Conservation (phyloP, 2,329 filamentous ascomycete genomes). For the Fusarium veterinarium region DNA sequence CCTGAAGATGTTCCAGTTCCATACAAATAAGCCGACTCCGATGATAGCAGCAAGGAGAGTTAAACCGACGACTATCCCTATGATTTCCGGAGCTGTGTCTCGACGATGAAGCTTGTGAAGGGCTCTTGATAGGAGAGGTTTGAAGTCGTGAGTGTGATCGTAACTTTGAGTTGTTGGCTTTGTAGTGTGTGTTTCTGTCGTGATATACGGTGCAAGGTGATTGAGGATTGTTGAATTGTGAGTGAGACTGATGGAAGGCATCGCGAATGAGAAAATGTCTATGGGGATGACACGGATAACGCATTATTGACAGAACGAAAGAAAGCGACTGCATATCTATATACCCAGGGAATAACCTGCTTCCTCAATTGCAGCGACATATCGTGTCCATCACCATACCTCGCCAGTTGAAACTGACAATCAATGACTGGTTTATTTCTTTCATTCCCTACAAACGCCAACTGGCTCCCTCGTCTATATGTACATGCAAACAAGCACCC, state of each 20-base stretch:
- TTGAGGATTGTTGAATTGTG: not conserved
- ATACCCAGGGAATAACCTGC: not conserved
- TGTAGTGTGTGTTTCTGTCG: too few species aligned
- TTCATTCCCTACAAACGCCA: not conserved
- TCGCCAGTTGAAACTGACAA: not conserved
- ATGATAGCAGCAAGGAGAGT: constrained; percentile 13
- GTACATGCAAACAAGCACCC: constrained; percentile 8
- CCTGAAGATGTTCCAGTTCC: constrained; percentile 15
- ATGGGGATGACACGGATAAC: rapidly evolving
- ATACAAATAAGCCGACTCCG: constrained; percentile 13
- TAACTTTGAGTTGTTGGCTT: too few species aligned
- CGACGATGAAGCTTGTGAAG: constrained; percentile 11
- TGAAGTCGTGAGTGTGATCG: rapidly evolving
- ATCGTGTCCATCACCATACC: not conserved
- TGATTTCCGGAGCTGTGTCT: constrained; percentile 1
- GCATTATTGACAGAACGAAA: too few species aligned
- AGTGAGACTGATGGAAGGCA: constrained; percentile 13
- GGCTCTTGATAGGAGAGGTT: not conserved
- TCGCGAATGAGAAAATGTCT: not conserved
- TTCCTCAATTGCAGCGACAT: too few species aligned
- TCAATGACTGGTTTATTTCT: constrained; percentile 3
- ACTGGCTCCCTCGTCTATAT: not conserved
- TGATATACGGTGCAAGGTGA: not conserved
- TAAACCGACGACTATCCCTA: constrained; percentile 24
- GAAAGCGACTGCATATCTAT: not conserved